phyloP scores from a whole-genome alignment of 2,329 filamentous ascomycete species.

The Dothideomycetidae sp. region DNA sequence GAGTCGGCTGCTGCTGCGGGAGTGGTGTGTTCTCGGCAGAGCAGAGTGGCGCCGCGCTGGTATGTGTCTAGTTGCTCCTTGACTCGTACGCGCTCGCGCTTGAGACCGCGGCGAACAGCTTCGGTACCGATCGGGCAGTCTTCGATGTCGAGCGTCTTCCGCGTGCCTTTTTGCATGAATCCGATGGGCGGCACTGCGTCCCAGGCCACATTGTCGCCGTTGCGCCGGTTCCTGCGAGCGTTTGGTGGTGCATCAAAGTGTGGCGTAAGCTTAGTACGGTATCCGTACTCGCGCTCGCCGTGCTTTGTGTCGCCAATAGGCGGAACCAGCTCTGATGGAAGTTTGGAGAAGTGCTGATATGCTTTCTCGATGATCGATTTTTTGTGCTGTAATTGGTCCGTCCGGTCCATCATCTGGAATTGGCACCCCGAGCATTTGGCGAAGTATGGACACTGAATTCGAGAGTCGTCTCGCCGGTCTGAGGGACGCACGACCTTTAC shows the following conservation, averaged over 20 bases:
- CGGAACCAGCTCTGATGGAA: slow-evolving; percentile 62
- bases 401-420: slow-evolving; percentile 91
- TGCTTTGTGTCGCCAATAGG: slow-evolving; percentile 70
- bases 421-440: slow-evolving; percentile 79
- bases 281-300: slow-evolving; percentile 80
- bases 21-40: slow-evolving; percentile 73
- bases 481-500: slow-evolving; percentile 62
- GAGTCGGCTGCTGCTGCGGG: slow-evolving; percentile 28
- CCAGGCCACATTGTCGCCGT: slow-evolving; percentile 43
- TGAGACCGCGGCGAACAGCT: slow-evolving; percentile 66
- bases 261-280: slow-evolving; percentile 91
- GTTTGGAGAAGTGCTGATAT: slow-evolving; percentile 76
- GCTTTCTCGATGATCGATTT: slow-evolving; percentile 77
- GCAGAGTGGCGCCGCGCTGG: slow-evolving; percentile 68
- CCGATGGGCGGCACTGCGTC: slow-evolving; percentile 63
- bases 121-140: slow-evolving; percentile 92
- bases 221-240: slow-evolving; percentile 32
- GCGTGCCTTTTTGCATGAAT: slow-evolving; percentile 75
- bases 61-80: slow-evolving; percentile 55
- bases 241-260: slow-evolving; percentile 73
- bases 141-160: slow-evolving; percentile 79
- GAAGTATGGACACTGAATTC: slow-evolving; percentile 78
- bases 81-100: slow-evolving; percentile 63
- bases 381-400: slow-evolving; percentile 75
- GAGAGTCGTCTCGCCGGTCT: slow-evolving; percentile 58